phyloP scores from a whole-genome alignment of 352 stramenopile species.

The Globisporangium carolinianum region DNA sequence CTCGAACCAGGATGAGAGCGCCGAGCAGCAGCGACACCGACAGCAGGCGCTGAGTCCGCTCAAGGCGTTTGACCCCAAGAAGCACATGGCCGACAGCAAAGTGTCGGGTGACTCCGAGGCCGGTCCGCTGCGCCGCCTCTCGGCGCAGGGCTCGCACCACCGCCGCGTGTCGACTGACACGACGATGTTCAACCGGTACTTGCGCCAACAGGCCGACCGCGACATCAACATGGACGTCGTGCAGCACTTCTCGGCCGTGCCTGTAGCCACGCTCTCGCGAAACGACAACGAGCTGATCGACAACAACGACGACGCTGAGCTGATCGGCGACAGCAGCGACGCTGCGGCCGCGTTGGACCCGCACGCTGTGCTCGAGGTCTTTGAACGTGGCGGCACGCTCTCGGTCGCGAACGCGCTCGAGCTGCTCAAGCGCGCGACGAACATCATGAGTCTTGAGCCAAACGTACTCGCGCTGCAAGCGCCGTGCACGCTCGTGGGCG shows the following conservation, averaged over 20 bases:
- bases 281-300: constrained; percentile 7
- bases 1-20: constrained; percentile 28
- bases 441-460: constrained; percentile 49
- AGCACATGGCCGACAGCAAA: constrained; percentile 1
- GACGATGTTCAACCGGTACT: constrained; percentile 51
- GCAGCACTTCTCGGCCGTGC: constrained; percentile 44
- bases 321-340: constrained; percentile 11
- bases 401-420: constrained; percentile 42
- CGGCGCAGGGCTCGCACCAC: constrained; percentile 50
- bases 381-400: constrained; percentile 36
- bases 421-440: constrained; percentile 49
- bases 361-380: constrained; percentile 22
- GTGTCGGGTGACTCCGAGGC: constrained; percentile 33
- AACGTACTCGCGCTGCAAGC: constrained; percentile 48
- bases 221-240: constrained; percentile 52
- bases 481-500: constrained; percentile 54
- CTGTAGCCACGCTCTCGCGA: constrained; percentile 35
- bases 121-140: constrained; percentile 43
- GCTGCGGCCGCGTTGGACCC: constrained; percentile 19
- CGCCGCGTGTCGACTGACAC: constrained; percentile 69
- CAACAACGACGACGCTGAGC: constrained; percentile 27
- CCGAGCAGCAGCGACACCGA: constrained; percentile 4
- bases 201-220: constrained; percentile 48
- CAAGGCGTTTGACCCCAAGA: constrained; percentile 16
- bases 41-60: constrained; percentile 2